Conservation (phyloP, 495 filamentous ascomycete species). For the Lasiosphaeriaceae sp. region DNA sequence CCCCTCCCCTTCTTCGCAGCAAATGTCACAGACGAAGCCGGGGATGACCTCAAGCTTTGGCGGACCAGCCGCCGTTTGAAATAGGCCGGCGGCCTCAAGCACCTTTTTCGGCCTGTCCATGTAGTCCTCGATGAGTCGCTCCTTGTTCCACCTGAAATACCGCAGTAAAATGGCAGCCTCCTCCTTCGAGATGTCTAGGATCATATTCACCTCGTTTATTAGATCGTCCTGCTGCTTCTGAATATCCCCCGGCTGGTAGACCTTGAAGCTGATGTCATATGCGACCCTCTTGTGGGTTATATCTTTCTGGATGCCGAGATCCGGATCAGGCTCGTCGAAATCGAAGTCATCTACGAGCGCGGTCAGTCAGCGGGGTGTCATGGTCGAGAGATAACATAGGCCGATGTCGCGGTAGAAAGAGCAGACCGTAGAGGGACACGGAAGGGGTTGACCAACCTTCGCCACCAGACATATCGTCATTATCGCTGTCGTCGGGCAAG, state of each 20-base stretch:
- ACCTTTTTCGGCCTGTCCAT: constrained; percentile 79
- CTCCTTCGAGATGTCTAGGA: constrained; percentile 82
- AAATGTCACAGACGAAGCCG: constrained; percentile 90
- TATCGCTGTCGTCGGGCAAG: constrained; percentile 72
- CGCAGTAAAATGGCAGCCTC: constrained; percentile 84
- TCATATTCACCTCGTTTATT: constrained; percentile 81
- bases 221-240: constrained; percentile 77
- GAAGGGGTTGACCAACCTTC: constrained; percentile 53
- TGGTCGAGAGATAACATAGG: not conserved
- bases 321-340: constrained; percentile 64
- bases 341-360: constrained; percentile 55
- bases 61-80: constrained; percentile 54
- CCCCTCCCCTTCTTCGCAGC: constrained; percentile 79
- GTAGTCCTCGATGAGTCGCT: constrained; percentile 87
- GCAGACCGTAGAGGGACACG: not conserved
- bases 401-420: not conserved
- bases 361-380: constrained; percentile 7
- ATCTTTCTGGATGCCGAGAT: constrained; percentile 76
- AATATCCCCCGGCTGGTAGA: constrained; percentile 75
- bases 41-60: constrained; percentile 65
- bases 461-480: constrained; percentile 65
- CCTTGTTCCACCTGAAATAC: constrained; percentile 90
- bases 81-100: constrained; percentile 82
- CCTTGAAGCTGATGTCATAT: constrained; percentile 81
- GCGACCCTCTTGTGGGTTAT: constrained; percentile 63